Base-by-base conservation (phyloP, 352 stramenopile genomes). In the Plasmopara viticola region DNA sequence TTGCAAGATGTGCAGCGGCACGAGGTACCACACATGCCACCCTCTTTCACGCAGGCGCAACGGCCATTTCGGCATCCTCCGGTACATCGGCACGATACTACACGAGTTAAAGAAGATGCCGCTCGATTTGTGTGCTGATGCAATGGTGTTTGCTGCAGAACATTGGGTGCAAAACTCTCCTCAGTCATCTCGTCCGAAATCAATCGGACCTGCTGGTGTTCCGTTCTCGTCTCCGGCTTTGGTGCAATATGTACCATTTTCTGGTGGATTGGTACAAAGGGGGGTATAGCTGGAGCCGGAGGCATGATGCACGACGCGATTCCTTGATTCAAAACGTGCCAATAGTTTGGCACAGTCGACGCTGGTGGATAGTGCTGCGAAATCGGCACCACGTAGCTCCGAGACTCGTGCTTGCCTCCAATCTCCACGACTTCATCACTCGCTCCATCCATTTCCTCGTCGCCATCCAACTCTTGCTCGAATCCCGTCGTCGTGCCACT, bases 1-100 rank as follows among this genome's bases (percentile, higher is more conserved):
- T 92, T 90, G 68, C 82, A 92, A 10, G 78, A 90, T 44, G 82
- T 92, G 67, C 82, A 92, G 30, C 82, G 82, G 49, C 82, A 92
- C 25, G 75, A 77, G 10, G 61, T 53, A 20, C 76, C 76, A 41
- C 82, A 92, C 78, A 89, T 90, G 30, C 73, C 81, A 40, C 78
- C 78, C 42, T 89, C 78, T 58, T 90, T 92, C 20, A 92, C 82
- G 51, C 82, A 92, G 14, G 79, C 82, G 40, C 82, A 92, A 45
- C 82, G 75, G 13, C 82, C 82, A 17, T 92, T 92, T 44, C 79
- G 74, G 53, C 82, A 92, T 20, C 82, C 82, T 40, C 82, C 79
- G 20, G 79, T 89, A 67, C 82, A 92, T 18, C 82, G 72, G 34
- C 82, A 92, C 34, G 82, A 89, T 20, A 90, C 78, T 12, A 73